A percentile compares a stretch with the other conserved stretches of the same genome.
These are phyloP conservation scores for Leptodontidium sp. DNA, from an alignment of 2,329 filamentous ascomycete species.

Conservation along the genomic window DNA sequence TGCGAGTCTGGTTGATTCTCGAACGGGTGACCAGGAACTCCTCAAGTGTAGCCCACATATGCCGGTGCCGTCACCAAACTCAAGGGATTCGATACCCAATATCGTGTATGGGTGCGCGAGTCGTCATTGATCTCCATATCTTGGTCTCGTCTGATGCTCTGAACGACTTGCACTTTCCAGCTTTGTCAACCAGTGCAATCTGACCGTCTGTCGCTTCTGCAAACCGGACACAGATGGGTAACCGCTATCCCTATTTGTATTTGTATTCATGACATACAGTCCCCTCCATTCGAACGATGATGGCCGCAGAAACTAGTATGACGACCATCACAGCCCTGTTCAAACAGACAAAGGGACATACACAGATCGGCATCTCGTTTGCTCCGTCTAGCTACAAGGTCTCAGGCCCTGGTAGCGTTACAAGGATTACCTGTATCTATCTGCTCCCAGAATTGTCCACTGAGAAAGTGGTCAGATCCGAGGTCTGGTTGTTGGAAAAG, in stretches of 20 bases:
- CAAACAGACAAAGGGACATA: no score
- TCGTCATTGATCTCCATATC: neutral
- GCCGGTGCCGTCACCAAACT: no score
- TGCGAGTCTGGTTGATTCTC: no score
- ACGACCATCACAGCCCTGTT: neutral
- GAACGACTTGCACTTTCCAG: neutral
- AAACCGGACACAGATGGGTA: neutral
- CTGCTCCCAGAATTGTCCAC: neutral
- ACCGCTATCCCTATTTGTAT: no score
- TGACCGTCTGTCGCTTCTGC: neutral
- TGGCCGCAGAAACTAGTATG: neutral
- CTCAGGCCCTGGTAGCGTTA: neutral
- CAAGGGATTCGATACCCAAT: no score
- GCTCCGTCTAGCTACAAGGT: no score
- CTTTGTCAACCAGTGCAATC: neutral
- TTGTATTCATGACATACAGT: no score
- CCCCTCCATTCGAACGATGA: neutral
- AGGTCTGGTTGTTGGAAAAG: neutral
- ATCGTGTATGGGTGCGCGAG: neutral
- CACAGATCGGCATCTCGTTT: no score
- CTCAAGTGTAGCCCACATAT: no score
- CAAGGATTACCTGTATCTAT: neutral
- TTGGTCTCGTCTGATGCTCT: neutral
- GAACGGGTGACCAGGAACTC: no score
- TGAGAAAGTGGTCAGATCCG: neutral